Conservation (phyloP, 2,329 filamentous ascomycete species). For the Helotiales sp. region DNA sequence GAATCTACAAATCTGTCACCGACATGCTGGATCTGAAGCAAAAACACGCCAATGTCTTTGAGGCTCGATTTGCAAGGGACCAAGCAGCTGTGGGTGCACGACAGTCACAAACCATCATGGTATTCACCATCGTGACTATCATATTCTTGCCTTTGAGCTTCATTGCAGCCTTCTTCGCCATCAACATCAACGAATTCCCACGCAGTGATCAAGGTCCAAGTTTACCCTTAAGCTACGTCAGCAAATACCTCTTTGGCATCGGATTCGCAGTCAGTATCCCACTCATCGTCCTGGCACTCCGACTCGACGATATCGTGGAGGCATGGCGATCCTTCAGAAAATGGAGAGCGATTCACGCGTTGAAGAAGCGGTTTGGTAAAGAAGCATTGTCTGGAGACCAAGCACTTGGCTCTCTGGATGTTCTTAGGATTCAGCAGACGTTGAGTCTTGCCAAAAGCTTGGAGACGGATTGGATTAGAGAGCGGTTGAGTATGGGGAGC, state of each 20-base stretch:
- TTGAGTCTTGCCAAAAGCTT: constrained; percentile 25
- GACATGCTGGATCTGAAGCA: constrained; percentile 52
- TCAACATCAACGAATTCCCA: constrained; percentile 29
- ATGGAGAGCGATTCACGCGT: neutral
- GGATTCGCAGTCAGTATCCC: constrained; percentile 28
- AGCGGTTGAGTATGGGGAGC: constrained; percentile 12
- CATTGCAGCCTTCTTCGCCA: constrained; percentile 30
- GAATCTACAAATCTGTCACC: constrained; percentile 68
- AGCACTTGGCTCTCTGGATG: constrained; percentile 5
- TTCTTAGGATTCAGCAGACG: constrained; percentile 19
- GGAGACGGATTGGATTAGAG: constrained; percentile 26
- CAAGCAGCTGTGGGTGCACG: constrained; percentile 28
- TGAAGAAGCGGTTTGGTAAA: constrained; percentile 1
- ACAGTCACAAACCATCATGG: constrained; percentile 35
- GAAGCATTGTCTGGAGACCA: neutral
- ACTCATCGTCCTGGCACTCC: constrained; percentile 27
- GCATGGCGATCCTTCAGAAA: constrained; percentile 1
- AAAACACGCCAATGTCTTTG: constrained; percentile 33
- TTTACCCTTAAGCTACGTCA: constrained; percentile 25
- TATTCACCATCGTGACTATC: constrained; percentile 37
- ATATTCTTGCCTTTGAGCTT: constrained; percentile 34
- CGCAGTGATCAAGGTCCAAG: constrained; percentile 6
- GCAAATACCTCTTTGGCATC: constrained; percentile 32
- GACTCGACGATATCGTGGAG: constrained; percentile 25
- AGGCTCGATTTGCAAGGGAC: constrained; percentile 31